These are phyloP conservation scores for Chalaropsis thielavioides DNA, from an alignment of 2,329 filamentous ascomycete genomes.

Conservation along the genomic window DNA sequence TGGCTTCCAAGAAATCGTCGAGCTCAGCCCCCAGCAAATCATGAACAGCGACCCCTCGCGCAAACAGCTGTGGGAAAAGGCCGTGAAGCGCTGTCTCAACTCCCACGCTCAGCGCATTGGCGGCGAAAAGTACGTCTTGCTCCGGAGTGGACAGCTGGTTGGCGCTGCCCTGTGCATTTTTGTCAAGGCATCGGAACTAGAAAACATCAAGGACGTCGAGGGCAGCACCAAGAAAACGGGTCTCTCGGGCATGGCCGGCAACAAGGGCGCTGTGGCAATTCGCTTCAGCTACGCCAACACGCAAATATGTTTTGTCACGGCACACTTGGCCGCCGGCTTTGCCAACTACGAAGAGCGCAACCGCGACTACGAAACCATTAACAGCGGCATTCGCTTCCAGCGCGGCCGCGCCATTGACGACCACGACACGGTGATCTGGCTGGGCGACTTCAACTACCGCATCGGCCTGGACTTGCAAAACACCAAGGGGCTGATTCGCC, in stretches of 20 bases:
- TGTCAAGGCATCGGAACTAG: conserved; percentile 62
- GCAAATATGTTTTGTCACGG: conserved; percentile 86
- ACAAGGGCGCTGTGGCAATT: conserved; percentile 95
- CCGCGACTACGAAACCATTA: conserved; percentile 79
- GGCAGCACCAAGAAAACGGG: conserved; percentile 88
- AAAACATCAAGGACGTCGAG: conserved; percentile 88
- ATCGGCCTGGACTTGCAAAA: conserved; percentile 72
- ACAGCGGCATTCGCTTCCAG: conserved; percentile 76
- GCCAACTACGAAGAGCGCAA: conserved; percentile 95
- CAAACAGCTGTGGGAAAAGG: conserved; percentile 72
- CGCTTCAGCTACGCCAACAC: conserved; percentile 90
- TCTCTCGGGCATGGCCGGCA: conserved; percentile 91
- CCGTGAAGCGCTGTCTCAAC: conserved; percentile 67
- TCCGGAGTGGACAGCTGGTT: conserved; percentile 86
- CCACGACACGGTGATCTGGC: conserved; percentile 81
- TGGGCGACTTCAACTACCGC: conserved; percentile 96
- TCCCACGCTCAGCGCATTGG: conserved; percentile 47
- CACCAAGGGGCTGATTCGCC: conserved; percentile 58
- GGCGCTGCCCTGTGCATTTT: conserved; percentile 88
- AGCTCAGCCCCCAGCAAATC: conserved; percentile 91
- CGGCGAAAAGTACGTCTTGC: conserved; percentile 69
- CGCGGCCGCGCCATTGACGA: conserved; percentile 82
- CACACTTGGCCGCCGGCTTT: conserved; percentile 90
- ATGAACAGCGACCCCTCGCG: conserved; percentile 92
- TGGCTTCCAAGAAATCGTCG: conserved; percentile 97